Base-by-base conservation (phyloP, 306 rosid species). In the Canavalia gladiata region DNA sequence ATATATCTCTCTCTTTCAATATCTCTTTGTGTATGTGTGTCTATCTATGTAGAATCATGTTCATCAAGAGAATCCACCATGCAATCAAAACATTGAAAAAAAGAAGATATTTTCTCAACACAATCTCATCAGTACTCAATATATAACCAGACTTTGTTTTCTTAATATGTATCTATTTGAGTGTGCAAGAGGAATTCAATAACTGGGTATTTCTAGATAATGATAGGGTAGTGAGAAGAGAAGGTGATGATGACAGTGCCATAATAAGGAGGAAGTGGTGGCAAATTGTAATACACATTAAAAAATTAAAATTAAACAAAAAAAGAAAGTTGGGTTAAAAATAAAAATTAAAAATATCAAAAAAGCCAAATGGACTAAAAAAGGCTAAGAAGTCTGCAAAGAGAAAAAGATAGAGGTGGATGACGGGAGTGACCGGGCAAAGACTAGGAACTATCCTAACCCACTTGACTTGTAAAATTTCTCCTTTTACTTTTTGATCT, bases 241-340 rank as follows among this genome's bases (percentile, higher is more conserved):
- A 42, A 83, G 72, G 84, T 86, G 88, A 88, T 86, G 93, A 89
- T 84, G 84, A 82, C 83, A 29, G 84, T 83, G 83, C 83, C 66
- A 74, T 85, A 78, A 76, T 52, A 80, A 76, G 54, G 39, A 68
- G 5, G 9, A 29, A 29, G 65, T 66, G 56, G 72, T 79, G 72
- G 83, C 62, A 89, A 87, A 56, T 72, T 82, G 65, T 34, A 56
- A 41, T 43, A 4, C 28, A 64, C 37, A 42, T 73, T 49, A 5
- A 30, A 67, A 75, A 18, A 18, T 18, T 4, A 50, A 67, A 45
- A 57, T 42, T 60, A 49, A 60, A 8, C 13, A 65, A 37, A 64
- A 30, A 30, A 18, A 51, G 72, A 74, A 86, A n/a, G 2, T 54
- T 39, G 2, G 13, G 3, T 42, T 2, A 2, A 59, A 13, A 57